These are phyloP conservation scores for Fraxinus anomala DNA, from an alignment of 257 asterid species.

Conservation along the genomic window DNA sequence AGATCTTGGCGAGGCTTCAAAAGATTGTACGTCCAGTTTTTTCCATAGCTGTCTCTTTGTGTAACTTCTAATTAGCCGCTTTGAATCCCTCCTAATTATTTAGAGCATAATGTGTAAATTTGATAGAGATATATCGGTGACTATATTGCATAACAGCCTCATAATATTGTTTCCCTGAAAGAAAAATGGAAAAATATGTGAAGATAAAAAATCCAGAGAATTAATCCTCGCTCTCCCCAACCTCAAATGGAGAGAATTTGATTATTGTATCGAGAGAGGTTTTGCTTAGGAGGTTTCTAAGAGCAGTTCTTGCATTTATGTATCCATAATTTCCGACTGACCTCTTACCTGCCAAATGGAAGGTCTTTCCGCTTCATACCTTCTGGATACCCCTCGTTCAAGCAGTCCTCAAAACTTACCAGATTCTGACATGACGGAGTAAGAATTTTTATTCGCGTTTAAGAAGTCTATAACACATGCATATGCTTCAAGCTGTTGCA, in stretches of 20 bases:
- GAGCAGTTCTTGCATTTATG: background rate
- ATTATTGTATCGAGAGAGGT: no score
- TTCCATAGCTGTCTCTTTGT: constrained; percentile 13
- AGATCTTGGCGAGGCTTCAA: constrained; percentile 67
- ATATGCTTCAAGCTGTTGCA: background rate
- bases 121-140: background rate
- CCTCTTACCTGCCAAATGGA: constrained; percentile 33
- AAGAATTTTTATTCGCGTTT: constrained; percentile 35
- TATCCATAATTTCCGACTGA: constrained; percentile 15
- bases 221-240: background rate
- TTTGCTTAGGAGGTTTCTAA: no score
- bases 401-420: constrained; percentile 58
- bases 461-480: constrained; percentile 3
- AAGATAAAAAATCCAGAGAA: background rate
- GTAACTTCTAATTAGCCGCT: constrained; percentile 7
- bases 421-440: constrained; percentile 70
- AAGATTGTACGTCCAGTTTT: constrained; percentile 63
- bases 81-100: constrained; percentile 1
- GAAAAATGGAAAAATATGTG: background rate
- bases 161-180: background rate
- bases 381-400: constrained; percentile 62
- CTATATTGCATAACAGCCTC: background rate
- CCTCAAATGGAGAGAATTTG: background rate
- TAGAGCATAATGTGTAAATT: constrained; percentile 3
- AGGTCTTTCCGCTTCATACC: constrained; percentile 57